Evolutionary conservation across 306 rosid species (phyloP).

Genomic region (Morella rubra): DNA sequence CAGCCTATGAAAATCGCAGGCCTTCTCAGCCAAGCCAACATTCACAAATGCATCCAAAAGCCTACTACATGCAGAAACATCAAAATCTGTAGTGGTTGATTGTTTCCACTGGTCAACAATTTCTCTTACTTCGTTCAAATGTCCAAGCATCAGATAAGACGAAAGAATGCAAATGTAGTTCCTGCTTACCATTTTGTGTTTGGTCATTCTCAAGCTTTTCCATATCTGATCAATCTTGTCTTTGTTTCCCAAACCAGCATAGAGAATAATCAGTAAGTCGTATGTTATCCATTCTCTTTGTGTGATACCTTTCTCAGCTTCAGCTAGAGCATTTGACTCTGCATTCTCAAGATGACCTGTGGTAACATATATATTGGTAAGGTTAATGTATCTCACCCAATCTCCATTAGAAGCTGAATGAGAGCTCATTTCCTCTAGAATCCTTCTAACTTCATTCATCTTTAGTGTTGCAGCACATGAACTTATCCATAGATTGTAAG

Average conservation of each 20-base stretch:
- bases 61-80: conserved; percentile 51
- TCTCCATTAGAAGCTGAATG: conserved; percentile 52
- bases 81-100: conserved; percentile 57
- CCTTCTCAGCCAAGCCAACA: conserved; percentile 49
- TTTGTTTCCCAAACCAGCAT: conserved; percentile 74
- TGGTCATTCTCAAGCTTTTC: conserved; percentile 78
- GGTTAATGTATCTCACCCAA: conserved; percentile 69
- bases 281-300: conserved; percentile 88
- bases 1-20: conserved; percentile 49
- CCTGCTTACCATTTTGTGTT: conserved; percentile 81
- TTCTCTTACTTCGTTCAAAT: conserved; percentile 62
- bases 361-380: conserved; percentile 55
- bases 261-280: conserved; percentile 82
- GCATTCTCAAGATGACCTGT: conserved; percentile 51
- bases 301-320: conserved; percentile 65
- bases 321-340: conserved; percentile 54
- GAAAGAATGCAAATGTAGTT: conserved; percentile 68
- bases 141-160: conserved; percentile 76
- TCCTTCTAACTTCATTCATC: conserved; percentile 55
- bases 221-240: conserved; percentile 78
- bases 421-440: conserved; percentile 68
- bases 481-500: conserved; percentile 91
- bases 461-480: conserved; percentile 72
- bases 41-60: conserved; percentile 62
- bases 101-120: conserved; percentile 86